A percentile compares a stretch with the other conserved stretches of the same genome.
Evolutionary conservation across 1,284 basidiomycete species (phyloP).

Genomic region (Irpex sp.): DNA sequence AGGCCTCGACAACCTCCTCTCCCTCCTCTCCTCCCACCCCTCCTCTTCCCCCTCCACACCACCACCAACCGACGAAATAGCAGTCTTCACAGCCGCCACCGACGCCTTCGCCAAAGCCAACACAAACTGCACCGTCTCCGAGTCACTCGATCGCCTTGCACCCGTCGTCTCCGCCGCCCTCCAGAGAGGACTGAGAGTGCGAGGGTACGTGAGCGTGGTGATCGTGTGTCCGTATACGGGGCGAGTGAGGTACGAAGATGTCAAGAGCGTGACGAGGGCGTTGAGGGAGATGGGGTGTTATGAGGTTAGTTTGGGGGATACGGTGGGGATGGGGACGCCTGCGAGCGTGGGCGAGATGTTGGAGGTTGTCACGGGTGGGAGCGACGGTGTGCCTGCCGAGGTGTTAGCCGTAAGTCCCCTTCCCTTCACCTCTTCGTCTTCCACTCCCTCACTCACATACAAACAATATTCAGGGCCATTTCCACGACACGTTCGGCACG

Average conservation of each 20-base stretch:
- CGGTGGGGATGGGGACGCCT: constrained; percentile 85
- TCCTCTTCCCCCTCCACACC: constrained; percentile 29
- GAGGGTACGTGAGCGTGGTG: constrained; percentile 76
- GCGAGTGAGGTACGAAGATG: constrained; percentile 61
- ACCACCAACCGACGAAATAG: constrained; percentile 76
- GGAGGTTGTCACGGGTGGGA: constrained; percentile 59
- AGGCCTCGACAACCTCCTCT: constrained; percentile 68
- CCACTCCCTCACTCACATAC: too few species aligned
- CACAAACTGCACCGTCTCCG: constrained; percentile 74
- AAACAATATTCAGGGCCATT: constrained; percentile 21
- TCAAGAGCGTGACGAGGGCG: constrained; percentile 69
- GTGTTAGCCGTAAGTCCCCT: constrained; percentile 65
- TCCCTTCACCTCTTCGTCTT: neutral
- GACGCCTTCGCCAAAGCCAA: constrained; percentile 88
- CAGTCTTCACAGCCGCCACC: constrained; percentile 88
- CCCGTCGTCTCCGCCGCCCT: constrained; percentile 63
- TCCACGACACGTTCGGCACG: constrained; percentile 91
- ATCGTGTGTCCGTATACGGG: constrained; percentile 89
- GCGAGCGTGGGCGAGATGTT: constrained; percentile 65
- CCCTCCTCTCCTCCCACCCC: constrained; percentile 40
- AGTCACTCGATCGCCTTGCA: constrained; percentile 67
- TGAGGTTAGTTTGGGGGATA: constrained; percentile 91
- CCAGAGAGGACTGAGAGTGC: constrained; percentile 65
- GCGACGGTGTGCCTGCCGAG: constrained; percentile 44
- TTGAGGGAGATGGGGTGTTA: constrained; percentile 91